These are phyloP conservation scores for Termitomyces titanicus DNA, from an alignment of 768 basidiomycete species.

Conservation along the genomic window DNA sequence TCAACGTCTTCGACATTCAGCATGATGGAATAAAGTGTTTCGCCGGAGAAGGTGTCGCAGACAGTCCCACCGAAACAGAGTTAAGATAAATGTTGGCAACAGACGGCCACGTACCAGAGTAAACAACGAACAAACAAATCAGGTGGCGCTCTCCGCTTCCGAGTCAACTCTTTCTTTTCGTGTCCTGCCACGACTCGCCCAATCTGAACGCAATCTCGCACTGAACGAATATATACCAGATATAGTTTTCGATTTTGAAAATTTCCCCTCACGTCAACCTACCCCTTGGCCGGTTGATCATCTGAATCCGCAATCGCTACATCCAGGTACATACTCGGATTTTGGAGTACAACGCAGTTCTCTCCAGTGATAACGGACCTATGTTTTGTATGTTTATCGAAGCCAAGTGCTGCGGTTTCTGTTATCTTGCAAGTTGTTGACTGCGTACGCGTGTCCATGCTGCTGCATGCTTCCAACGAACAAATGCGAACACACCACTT, in stretches of 20 bases:
- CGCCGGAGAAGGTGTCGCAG: slow-evolving; percentile 37
- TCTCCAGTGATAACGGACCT: neutral
- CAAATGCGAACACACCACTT: neutral
- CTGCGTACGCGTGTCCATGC: neutral
- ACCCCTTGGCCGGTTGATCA: neutral
- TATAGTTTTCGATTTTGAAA: too few species aligned
- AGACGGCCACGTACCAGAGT: slow-evolving; percentile 32
- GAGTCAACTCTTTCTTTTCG: neutral
- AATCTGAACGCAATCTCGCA: neutral
- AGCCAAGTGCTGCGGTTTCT: neutral
- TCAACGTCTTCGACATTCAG: slow-evolving; percentile 95
- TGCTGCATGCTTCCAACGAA: neutral
- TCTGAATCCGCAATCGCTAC: neutral
- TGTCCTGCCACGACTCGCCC: neutral
- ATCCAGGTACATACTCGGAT: neutral
- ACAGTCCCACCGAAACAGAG: slow-evolving; percentile 28
- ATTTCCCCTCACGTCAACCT: neutral
- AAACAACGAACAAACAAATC: slow-evolving; percentile 28
- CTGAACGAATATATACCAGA: neutral
- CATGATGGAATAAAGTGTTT: slow-evolving; percentile 38
- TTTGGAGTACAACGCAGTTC: neutral
- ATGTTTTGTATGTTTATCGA: neutral
- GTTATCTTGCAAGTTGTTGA: neutral
- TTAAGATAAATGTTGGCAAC: slow-evolving; percentile 15
- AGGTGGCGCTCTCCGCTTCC: slow-evolving; percentile 14